Evolutionary conservation across 768 basidiomycete genomes (phyloP).

Genomic region (Sistotremastrum niveocremeum): DNA sequence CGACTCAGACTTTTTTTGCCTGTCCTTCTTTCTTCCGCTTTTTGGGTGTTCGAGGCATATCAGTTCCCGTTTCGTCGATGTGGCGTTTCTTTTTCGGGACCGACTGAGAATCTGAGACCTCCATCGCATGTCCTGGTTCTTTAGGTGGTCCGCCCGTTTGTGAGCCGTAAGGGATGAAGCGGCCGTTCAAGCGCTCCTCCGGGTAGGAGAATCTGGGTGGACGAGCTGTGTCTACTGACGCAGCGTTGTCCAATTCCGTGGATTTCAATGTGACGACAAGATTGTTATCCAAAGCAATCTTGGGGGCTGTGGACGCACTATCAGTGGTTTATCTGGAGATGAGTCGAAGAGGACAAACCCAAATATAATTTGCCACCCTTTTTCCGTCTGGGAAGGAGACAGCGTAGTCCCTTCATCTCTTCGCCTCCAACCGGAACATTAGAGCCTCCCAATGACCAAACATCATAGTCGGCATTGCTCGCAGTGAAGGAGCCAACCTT

Average conservation of each 20-base stretch:
- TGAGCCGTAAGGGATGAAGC: slow-evolving; percentile 51
- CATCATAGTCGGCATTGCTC: slow-evolving; percentile 44
- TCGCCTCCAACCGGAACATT: slow-evolving; percentile 34
- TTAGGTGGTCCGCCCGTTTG: not conserved
- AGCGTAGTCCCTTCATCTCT: slow-evolving; percentile 46
- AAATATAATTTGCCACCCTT: slow-evolving; percentile 46
- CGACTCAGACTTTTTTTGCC: too few relatives aligned
- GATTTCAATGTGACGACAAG: not conserved
- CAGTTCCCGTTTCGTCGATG: slow-evolving; percentile 4
- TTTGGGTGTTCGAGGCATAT: not conserved
- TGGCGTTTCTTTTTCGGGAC: slow-evolving; percentile 10
- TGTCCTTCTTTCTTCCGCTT: not conserved
- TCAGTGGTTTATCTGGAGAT: not conserved
- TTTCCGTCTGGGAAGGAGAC: slow-evolving; percentile 49
- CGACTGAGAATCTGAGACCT: slow-evolving; percentile 7
- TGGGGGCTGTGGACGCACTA: not conserved
- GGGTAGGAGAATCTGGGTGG: slow-evolving; percentile 47
- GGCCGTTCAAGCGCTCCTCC: slow-evolving; percentile 45
- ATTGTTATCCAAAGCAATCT: not conserved
- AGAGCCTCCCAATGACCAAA: slow-evolving; percentile 47
- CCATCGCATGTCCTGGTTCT: slow-evolving; percentile 7
- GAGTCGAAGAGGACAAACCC: slow-evolving; percentile 24
- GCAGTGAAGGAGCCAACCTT: slow-evolving; percentile 37
- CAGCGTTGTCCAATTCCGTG: too few relatives aligned
- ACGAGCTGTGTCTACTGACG: not conserved